These are phyloP conservation scores for Phaeosphaeria sp. DNA, from an alignment of 2,329 filamentous ascomycete species.

Conservation along the genomic window DNA sequence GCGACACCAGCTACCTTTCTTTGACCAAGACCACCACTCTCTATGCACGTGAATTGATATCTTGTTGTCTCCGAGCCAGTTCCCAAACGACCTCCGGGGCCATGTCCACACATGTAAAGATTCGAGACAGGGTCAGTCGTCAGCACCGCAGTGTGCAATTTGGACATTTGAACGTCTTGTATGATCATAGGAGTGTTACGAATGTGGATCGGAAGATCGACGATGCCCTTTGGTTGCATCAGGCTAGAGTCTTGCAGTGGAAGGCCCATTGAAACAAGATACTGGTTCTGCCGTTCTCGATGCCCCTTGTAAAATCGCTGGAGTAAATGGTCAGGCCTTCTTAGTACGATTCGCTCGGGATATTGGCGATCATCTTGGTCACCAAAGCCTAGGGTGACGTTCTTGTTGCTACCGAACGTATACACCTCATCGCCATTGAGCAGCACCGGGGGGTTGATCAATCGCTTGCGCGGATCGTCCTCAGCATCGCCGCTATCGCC, in stretches of 20 bases:
- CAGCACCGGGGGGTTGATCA: conserved; percentile 39
- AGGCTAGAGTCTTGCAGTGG: conserved; percentile 25
- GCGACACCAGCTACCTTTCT: conserved; percentile 79
- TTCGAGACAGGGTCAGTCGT: conserved; percentile 89
- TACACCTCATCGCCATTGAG: conserved; percentile 83
- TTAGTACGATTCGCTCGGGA: conserved; percentile 80
- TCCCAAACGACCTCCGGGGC: conserved; percentile 86
- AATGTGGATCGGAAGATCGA: conserved; percentile 74
- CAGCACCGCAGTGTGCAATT: conserved; percentile 87
- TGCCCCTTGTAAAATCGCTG: conserved; percentile 75
- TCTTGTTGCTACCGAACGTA: conserved; percentile 96
- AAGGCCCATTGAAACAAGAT: conserved; percentile 47
- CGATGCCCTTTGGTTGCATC: conserved; percentile 45
- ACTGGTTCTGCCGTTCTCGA: conserved; percentile 55
- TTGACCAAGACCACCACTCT: conserved; percentile 73
- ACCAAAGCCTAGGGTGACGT: conserved; percentile 89
- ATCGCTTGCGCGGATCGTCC: conserved; percentile 32
- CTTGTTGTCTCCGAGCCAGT: conserved; percentile 88
- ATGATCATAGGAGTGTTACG: conserved; percentile 75
- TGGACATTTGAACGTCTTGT: conserved; percentile 85
- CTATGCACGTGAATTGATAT: conserved; percentile 84
- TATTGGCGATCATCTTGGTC: conserved; percentile 95
- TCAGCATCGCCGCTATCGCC: conserved; percentile 53
- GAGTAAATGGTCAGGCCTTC: conserved; percentile 78
- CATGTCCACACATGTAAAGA: conserved; percentile 90